Conservation (phyloP, 768 basidiomycete genomes). For the Coprinopsis cinerea region DNA sequence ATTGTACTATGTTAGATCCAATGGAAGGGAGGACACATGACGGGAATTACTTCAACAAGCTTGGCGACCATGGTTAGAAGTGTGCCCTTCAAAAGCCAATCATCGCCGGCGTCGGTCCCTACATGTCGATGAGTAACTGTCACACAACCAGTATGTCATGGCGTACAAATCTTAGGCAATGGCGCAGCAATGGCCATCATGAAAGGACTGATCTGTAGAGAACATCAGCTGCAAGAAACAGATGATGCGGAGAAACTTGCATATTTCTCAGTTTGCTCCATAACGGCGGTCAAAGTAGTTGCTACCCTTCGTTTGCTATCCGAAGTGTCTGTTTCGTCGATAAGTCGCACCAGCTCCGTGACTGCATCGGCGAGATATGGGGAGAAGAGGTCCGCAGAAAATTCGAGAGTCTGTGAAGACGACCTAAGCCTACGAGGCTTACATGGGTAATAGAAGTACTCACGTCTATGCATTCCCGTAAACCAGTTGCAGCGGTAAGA, state of each 20-base stretch:
- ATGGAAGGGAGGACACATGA: background rate
- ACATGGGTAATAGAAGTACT: constrained; percentile 21
- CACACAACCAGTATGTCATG: constrained; percentile 2
- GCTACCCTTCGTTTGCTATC: constrained; percentile 78
- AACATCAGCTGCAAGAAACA: background rate
- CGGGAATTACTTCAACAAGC: constrained; percentile 51
- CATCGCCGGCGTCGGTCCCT: constrained; percentile 68
- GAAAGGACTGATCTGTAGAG: constrained; percentile 61
- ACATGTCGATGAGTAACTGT: constrained; percentile 5
- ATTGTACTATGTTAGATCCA: constrained; percentile 7
- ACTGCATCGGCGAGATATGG: constrained; percentile 61
- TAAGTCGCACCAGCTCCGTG: constrained; percentile 59
- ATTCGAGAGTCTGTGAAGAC: constrained; percentile 49
- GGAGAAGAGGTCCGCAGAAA: constrained; percentile 57
- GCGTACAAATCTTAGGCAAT: constrained; percentile 68
- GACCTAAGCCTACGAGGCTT: constrained; percentile 10
- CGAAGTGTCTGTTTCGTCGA: constrained; percentile 66
- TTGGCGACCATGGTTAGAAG: constrained; percentile 67
- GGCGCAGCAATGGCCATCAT: constrained; percentile 54
- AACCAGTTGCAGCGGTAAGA: constrained; percentile 72
- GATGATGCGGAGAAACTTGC: constrained; percentile 21
- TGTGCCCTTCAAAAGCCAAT: constrained; percentile 66
- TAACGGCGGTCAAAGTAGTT: constrained; percentile 59
- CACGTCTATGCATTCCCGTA: constrained; percentile 84
- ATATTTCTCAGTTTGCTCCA: constrained; percentile 46